phyloP scores from a whole-genome alignment of 176 grass and related monocot genomes.

The Ananas comosus region DNA sequence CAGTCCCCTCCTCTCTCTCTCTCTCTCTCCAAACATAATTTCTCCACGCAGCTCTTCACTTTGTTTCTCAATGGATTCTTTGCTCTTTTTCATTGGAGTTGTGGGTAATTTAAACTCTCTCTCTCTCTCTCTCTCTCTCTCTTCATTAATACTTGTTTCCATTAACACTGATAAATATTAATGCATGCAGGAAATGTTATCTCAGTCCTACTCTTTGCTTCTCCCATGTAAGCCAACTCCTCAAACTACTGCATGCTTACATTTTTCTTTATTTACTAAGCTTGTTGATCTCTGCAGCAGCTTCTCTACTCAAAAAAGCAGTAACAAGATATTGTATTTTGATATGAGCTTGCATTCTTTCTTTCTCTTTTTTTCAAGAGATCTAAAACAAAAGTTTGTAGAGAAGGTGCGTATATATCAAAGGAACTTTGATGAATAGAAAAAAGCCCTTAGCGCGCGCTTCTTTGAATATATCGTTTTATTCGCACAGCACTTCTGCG shows the following conservation, averaged over 20 bases:
- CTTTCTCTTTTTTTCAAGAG: not conserved
- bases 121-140: slow-evolving; percentile 11
- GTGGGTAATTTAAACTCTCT: slow-evolving; percentile 24
- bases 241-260: not conserved
- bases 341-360: too few relatives aligned
- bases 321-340: too few relatives aligned
- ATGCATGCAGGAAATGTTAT: not conserved
- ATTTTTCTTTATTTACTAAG: not conserved
- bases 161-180: not conserved
- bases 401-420: too few relatives aligned
- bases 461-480: not conserved
- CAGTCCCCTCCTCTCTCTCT: too few relatives aligned
- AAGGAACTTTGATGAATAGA: not conserved
- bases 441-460: not conserved
- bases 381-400: not conserved
- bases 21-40: not conserved
- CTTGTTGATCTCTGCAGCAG: not conserved
- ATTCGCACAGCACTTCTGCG: not conserved
- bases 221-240: not conserved
- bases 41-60: too few relatives aligned
- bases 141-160: not conserved
- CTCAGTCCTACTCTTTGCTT: not conserved
- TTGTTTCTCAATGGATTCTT: not conserved
- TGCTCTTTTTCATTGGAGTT: slow-evolving; percentile 18
- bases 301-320: too few relatives aligned